These are phyloP conservation scores for Nicotiana noctiflora DNA, from an alignment of 257 asterid genomes.

Conservation along the genomic window DNA sequence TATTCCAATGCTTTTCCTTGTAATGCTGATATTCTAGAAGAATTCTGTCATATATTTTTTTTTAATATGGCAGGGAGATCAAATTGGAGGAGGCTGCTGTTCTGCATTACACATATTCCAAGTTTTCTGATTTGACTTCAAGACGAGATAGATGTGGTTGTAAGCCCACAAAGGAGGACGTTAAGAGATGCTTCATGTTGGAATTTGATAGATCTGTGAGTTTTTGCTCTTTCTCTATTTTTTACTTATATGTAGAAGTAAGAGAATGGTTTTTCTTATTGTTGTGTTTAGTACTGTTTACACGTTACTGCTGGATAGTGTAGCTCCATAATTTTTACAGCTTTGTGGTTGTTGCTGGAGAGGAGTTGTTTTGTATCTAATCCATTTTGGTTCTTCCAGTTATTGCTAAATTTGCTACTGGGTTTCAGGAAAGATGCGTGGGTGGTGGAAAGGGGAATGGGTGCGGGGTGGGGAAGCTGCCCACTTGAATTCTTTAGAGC, in stretches of 20 bases:
- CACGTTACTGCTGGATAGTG: background rate
- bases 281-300: background rate
- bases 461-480: background rate
- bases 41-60: background rate
- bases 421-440: background rate
- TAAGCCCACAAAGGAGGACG: slow-evolving; percentile 54
- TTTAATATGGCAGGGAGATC: slow-evolving; percentile 41
- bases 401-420: background rate
- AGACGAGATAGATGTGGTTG: slow-evolving; percentile 66
- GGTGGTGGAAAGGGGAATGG: background rate
- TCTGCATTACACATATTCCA: slow-evolving; percentile 57
- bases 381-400: background rate
- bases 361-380: background rate
- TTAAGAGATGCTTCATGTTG: slow-evolving; percentile 60
- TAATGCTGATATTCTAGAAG: background rate
- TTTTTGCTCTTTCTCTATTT: background rate
- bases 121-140: slow-evolving; percentile 61
- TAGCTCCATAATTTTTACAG: background rate
- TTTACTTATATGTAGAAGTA: background rate
- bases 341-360: background rate
- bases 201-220: slow-evolving; percentile 68
- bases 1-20: background rate
- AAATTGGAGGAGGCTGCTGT: slow-evolving; percentile 58
- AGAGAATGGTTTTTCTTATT: background rate
- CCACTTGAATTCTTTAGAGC: background rate